Percentiles rank a stretch among this genome's conserved stretches.
phyloP scores from a whole-genome alignment of 768 basidiomycete genomes.

The Asterophora lycoperdoides region DNA sequence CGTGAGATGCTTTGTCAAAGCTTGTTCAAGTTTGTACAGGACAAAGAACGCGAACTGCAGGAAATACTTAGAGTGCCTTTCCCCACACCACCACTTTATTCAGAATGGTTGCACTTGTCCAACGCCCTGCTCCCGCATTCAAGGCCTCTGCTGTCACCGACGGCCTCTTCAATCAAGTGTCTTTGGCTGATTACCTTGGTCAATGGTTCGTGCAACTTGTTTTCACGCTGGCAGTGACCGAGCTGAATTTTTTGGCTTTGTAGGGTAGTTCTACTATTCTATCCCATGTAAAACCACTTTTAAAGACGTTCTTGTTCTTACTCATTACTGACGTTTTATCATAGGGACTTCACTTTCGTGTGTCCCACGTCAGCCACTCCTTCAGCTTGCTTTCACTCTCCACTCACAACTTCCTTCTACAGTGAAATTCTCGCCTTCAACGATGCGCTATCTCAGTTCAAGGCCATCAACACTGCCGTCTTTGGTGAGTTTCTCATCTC shows the following conservation, averaged over 20 bases:
- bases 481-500: constrained; percentile 48
- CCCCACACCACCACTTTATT: not conserved
- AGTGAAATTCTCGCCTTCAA: constrained; percentile 93
- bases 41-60: constrained; percentile 23
- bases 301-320: not conserved
- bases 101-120: constrained; percentile 60
- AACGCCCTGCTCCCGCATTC: constrained; percentile 84
- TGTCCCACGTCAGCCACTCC: constrained; percentile 65
- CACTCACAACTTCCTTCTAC: not conserved
- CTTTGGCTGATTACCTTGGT: constrained; percentile 68
- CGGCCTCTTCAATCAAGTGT: constrained; percentile 72
- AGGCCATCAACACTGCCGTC: constrained; percentile 66
- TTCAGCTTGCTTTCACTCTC: not conserved
- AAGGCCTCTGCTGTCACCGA: constrained; percentile 70
- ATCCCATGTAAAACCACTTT: constrained; percentile 68
- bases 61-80: constrained; percentile 10
- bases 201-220: constrained; percentile 59
- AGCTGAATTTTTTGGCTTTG: constrained; percentile 7
- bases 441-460: constrained; percentile 74
- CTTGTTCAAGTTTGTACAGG: constrained; percentile 1
- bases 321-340: constrained; percentile 2
- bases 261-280: constrained; percentile 94
- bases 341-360: constrained; percentile 82
- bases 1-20: constrained; percentile 1
- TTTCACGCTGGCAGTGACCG: not conserved